Conservation (phyloP, 176 grass and related monocot species). For the Miscanthus lutarioriparius region DNA sequence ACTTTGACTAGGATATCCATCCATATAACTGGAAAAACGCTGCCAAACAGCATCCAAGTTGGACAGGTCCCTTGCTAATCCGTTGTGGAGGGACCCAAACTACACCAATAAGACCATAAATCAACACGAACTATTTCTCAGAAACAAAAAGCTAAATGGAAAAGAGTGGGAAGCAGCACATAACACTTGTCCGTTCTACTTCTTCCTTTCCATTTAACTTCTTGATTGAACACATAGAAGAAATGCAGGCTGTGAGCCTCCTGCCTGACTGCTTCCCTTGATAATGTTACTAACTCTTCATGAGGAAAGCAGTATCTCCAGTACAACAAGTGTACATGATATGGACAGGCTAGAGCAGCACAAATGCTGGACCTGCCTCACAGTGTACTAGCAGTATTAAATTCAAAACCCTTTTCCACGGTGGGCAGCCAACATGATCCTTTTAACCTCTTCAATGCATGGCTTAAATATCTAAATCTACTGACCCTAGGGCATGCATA, state of each 20-base stretch:
- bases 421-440: conserved; percentile 28
- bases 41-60: conserved; percentile 31
- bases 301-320: conserved; percentile 13
- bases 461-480: conserved; percentile 34
- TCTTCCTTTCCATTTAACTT: conserved; percentile 40
- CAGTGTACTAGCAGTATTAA: conserved; percentile 36
- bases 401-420: conserved; percentile 33
- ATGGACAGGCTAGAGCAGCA: conserved; percentile 31
- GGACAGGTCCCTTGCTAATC: conserved; percentile 29
- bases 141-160: conserved; percentile 29
- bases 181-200: conserved; percentile 15
- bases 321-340: conserved; percentile 30
- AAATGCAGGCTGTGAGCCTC: conserved; percentile 22
- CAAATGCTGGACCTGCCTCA: conserved; percentile 36
- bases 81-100: conserved; percentile 20
- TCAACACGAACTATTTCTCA: conserved; percentile 4
- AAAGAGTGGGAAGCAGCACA: conserved; percentile 5
- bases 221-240: conserved; percentile 30
- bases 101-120: conserved; percentile 30
- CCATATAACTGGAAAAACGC: neutral
- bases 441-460: conserved; percentile 27
- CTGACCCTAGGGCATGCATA: conserved; percentile 30
- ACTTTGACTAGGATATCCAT: neutral
- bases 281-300: conserved; percentile 23
- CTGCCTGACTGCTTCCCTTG: conserved; percentile 21